Evolutionary conservation across 306 rosid species (phyloP), one percentile per base, ranked within the genome.

Genomic region (Castanopsis chinensis): DNA sequence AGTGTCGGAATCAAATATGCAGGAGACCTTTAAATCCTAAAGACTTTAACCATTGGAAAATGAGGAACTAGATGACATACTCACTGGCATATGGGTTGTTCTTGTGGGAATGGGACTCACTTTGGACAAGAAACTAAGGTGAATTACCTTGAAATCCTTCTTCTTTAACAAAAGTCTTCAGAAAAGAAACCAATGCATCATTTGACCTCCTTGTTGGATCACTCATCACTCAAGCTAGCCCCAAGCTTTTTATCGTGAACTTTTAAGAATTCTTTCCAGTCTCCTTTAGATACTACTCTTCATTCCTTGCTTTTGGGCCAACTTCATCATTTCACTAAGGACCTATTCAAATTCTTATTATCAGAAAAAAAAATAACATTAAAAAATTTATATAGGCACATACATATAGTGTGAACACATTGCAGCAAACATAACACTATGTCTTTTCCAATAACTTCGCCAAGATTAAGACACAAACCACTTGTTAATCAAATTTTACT

Each of bases 201-300:
- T 57, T 86, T 69, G 96, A 55, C 83, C 94, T 85, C 86, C 75
- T 91, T 3, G 90, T 72, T 2, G 99, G 99, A 75, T 95, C 97
- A 71, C 98, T 89, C 90, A 90, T 95, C 98, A 71, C 98, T 89
- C 90, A 90, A 53, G 56, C 74, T 27, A 43, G 90, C 75, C 79
- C 99, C 98, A n/a, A 89, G 83, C 85, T 77, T 84, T 43, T 54
- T 86, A 78, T 95, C 99, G 43, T 87, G 28, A 78, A 63, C 61
- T 13, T 68, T 69, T 57, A 91, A 84, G 78, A 93, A 95, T 55
- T 90, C 91, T 78, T 91, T 93, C 99, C 99, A 95, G 65, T 80
- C 89, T 82, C 99, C 97, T 43, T 80, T 56, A 17, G 69, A 5
- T 37, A 7, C 43, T 41, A 65, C 98, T 96, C 83, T 78, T 86